A percentile compares a stretch with the other conserved stretches of the same genome.
Conservation (phyloP, 2,329 filamentous ascomycete genomes). For the Penicillium rolfsii region DNA sequence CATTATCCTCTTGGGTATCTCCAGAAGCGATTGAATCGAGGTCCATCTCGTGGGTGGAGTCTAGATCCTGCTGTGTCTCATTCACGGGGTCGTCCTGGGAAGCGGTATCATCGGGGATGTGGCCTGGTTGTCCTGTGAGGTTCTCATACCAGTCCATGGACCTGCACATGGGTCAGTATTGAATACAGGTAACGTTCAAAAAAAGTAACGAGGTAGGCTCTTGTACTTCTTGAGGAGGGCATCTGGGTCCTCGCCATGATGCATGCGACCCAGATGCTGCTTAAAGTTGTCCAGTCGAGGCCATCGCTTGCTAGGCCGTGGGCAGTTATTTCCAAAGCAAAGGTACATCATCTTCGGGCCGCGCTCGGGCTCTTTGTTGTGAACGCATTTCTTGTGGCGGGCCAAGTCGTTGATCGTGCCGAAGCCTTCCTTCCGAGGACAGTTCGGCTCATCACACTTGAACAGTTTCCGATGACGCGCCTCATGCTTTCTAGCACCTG, state of each 20-base stretch:
- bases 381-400: constrained; percentile 75
- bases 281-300: constrained; percentile 85
- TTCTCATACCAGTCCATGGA: constrained; percentile 42
- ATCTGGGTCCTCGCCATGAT: constrained; percentile 53
- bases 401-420: constrained; percentile 78
- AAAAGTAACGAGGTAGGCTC: background rate
- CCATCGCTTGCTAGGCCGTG: constrained; percentile 70
- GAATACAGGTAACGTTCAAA: background rate
- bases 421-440: constrained; percentile 68
- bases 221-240: constrained; percentile 55
- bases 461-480: constrained; percentile 70
- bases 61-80: constrained; percentile 25
- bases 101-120: constrained; percentile 22
- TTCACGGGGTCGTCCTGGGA: constrained; percentile 20
- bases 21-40: background rate
- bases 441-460: constrained; percentile 62
- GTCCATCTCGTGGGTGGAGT: constrained; percentile 17
- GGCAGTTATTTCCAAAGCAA: constrained; percentile 63
- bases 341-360: constrained; percentile 59
- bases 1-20: constrained; percentile 1
- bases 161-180: constrained; percentile 16
- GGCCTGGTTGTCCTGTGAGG: constrained; percentile 26
- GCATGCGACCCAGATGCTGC: constrained; percentile 73
- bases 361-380: constrained; percentile 54
- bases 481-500: constrained; percentile 67